Evolutionary conservation across 257 asterid genomes (phyloP).

Genomic region (Datura wrightii): DNA sequence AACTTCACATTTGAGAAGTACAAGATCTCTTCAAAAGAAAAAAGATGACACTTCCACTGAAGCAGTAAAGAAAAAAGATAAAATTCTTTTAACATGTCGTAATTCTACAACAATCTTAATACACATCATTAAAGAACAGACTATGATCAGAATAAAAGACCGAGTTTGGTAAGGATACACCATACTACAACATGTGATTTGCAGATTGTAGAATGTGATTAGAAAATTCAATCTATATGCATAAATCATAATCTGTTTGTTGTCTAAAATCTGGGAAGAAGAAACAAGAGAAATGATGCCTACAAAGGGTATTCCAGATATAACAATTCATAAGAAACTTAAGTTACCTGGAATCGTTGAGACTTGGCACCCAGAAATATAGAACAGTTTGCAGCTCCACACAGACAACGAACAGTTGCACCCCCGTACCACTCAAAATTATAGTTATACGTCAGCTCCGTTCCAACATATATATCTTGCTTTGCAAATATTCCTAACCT

Average conservation of each 20-base stretch:
- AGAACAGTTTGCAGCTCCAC: conserved; percentile 88
- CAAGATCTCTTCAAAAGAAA: not conserved
- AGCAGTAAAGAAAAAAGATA: not conserved
- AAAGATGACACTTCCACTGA: conserved; percentile 13
- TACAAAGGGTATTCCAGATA: no score
- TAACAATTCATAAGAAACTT: not conserved
- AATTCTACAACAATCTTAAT: not conserved
- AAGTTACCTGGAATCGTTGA: conserved; percentile 82
- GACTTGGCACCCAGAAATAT: conserved; percentile 93
- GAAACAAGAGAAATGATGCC: not conserved
- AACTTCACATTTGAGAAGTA: not conserved
- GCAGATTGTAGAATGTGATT: not conserved
- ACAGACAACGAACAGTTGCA: conserved; percentile 82
- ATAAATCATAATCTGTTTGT: not conserved
- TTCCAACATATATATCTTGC: conserved; percentile 66
- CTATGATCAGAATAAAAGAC: not conserved
- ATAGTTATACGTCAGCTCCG: conserved; percentile 79
- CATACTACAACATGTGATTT: not conserved
- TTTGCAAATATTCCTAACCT: conserved; percentile 90
- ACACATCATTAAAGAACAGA: not conserved
- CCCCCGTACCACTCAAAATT: conserved; percentile 97
- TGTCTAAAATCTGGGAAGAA: not conserved
- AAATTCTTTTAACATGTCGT: not conserved
- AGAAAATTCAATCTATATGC: not conserved
- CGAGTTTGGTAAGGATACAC: not conserved